Conservation (phyloP, 139 green algal genomes). For the Chlamydomonas sphaeroides region DNA sequence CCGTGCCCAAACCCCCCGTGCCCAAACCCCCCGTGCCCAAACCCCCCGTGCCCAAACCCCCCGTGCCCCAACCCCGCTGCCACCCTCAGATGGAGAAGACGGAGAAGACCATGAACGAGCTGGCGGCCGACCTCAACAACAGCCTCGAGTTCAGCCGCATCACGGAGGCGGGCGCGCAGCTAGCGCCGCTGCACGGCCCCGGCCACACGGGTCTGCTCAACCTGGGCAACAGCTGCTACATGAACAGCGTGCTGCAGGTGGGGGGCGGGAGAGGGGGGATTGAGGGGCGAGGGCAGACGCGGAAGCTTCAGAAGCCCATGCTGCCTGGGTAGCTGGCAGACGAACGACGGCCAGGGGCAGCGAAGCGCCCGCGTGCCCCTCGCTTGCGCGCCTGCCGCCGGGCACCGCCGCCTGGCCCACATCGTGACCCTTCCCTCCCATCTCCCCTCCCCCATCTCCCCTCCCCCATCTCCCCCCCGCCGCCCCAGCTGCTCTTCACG, state of each 20-base stretch:
- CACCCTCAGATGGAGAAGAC: constrained; percentile 92
- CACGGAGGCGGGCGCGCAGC: constrained; percentile 84
- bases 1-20: too few species aligned
- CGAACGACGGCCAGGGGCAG: too few species aligned
- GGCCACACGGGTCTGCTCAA: constrained; percentile 93
- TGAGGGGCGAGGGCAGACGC: not conserved
- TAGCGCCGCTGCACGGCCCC: constrained; percentile 82
- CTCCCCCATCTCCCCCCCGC: not conserved
- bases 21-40: too few species aligned
- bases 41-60: too few species aligned
- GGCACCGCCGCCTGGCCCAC: too few species aligned
- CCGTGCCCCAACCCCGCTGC: not conserved
- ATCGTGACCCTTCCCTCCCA: too few species aligned
- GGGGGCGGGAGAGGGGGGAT: not conserved
- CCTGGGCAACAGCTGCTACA: constrained; percentile 98
- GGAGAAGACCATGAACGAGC: constrained; percentile 96
- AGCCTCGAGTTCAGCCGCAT: constrained; percentile 92
- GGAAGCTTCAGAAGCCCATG: not conserved
- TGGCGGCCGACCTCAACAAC: constrained; percentile 88
- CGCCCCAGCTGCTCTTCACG: constrained; percentile 74
- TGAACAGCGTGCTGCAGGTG: constrained; percentile 91
- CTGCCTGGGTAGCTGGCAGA: too few species aligned
- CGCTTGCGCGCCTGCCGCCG: too few species aligned
- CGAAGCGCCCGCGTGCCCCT: too few species aligned
- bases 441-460: too few species aligned